Percentiles rank a stretch among this genome's conserved stretches.
phyloP scores from a whole-genome alignment of 345 rosid genomes.

The Gossypium raimondii region DNA sequence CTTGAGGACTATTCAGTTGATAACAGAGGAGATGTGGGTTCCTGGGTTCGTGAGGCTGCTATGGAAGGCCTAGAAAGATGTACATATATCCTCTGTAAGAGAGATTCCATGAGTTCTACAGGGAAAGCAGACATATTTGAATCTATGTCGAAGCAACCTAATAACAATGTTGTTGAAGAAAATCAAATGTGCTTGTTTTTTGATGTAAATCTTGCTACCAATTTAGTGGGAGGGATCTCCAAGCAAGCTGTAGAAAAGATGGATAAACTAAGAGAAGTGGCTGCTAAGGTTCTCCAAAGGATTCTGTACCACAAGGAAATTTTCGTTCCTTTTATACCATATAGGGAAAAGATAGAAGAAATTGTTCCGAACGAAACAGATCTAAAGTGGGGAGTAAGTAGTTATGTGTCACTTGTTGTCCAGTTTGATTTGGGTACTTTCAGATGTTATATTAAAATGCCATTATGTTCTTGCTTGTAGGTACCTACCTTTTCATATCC shows the following conservation, averaged over 20 bases:
- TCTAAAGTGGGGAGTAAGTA: slow-evolving; percentile 76
- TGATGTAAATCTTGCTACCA: slow-evolving; percentile 59
- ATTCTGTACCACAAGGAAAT: slow-evolving; percentile 52
- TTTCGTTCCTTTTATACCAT: slow-evolving; percentile 59
- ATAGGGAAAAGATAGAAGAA: slow-evolving; percentile 67
- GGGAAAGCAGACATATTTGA: slow-evolving; percentile 19
- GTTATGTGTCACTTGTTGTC: slow-evolving; percentile 7
- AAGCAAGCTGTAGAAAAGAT: slow-evolving; percentile 96
- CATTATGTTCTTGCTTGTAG: slow-evolving; percentile 43
- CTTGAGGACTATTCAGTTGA: slow-evolving; percentile 92
- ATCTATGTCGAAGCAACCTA: slow-evolving; percentile 24
- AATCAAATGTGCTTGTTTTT: slow-evolving; percentile 32
- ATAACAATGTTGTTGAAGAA: slow-evolving; percentile 21
- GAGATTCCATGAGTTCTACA: slow-evolving; percentile 18
- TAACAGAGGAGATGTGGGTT: slow-evolving; percentile 96
- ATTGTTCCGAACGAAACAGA: slow-evolving; percentile 47
- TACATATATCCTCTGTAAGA: slow-evolving; percentile 64
- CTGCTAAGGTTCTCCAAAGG: slow-evolving; percentile 75
- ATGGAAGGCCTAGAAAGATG: slow-evolving; percentile 85
- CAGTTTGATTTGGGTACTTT: slow-evolving; percentile 15
- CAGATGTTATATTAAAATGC: slow-evolving; percentile 3
- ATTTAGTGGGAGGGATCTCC: slow-evolving; percentile 50
- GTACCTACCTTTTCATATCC: slow-evolving; percentile 80
- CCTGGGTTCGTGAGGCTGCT: slow-evolving; percentile 99
- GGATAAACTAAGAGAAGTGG: slow-evolving; percentile 89